Evolutionary conservation across 1,284 basidiomycete genomes (phyloP).

Genomic region (Ustilago cynodontis): DNA sequence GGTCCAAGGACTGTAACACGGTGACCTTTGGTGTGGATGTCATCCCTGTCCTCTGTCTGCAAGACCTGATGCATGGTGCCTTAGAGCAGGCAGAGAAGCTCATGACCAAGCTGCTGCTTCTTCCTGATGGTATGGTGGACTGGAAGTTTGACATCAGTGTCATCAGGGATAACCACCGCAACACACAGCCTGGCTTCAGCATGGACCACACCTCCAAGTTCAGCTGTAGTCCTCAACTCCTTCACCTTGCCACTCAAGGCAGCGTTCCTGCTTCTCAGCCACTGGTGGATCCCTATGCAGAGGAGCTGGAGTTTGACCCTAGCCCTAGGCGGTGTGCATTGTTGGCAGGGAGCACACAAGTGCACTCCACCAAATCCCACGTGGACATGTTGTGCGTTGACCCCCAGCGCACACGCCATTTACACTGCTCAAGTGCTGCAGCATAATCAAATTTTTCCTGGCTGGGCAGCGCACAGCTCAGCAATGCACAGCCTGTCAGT

Average conservation of each 20-base stretch:
- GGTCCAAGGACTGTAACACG: background rate
- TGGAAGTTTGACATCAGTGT: background rate
- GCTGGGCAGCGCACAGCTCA: too few species aligned
- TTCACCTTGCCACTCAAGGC: background rate
- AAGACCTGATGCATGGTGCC: background rate
- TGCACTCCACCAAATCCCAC: too few species aligned
- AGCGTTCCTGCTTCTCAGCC: background rate
- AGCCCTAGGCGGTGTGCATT: too few species aligned
- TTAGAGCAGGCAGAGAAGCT: background rate
- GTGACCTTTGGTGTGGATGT: background rate
- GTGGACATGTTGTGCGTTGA: too few species aligned
- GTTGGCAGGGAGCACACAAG: too few species aligned
- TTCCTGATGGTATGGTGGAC: background rate
- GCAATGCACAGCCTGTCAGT: too few species aligned
- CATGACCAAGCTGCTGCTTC: background rate
- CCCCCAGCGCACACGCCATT: too few species aligned
- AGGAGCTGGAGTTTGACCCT: background rate
- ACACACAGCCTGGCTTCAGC: constrained; percentile 5
- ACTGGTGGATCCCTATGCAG: background rate
- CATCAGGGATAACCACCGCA: constrained; percentile 1
- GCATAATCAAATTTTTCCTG: too few species aligned
- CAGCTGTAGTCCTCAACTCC: background rate
- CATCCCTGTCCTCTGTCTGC: background rate
- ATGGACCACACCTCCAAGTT: background rate
- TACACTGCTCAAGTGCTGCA: too few species aligned